Evolutionary conservation across 306 rosid genomes (phyloP).

Genomic region (Gastrolobium bilobum): DNA sequence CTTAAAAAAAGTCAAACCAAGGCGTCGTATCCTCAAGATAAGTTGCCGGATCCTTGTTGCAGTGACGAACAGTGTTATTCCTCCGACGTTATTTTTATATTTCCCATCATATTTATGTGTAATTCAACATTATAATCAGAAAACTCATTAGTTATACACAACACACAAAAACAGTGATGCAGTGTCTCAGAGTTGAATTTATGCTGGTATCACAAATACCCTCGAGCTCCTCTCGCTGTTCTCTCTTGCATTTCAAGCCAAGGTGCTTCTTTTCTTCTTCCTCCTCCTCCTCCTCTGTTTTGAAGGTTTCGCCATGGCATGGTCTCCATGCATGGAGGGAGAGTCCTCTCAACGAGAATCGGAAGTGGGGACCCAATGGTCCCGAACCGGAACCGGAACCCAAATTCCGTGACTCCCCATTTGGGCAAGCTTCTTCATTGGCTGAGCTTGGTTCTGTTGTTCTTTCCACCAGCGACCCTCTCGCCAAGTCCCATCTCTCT

Average conservation of each 20-base stretch:
- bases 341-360: conserved; percentile 68
- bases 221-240: not conserved
- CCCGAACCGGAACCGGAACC: conserved; percentile 54
- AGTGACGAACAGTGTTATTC: no score
- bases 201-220: conserved; percentile 36
- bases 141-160: no score
- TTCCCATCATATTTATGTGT: no score
- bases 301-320: conserved; percentile 62
- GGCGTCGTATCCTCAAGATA: no score
- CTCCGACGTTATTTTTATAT: no score
- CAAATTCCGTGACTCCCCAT: conserved; percentile 30
- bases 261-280: conserved; percentile 41
- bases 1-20: no score
- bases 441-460: conserved; percentile 87
- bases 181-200: conserved; percentile 40
- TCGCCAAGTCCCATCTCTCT: conserved; percentile 75
- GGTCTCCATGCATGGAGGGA: conserved; percentile 84
- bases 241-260: conserved; percentile 44
- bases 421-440: conserved; percentile 65
- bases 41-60: no score
- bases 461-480: conserved; percentile 83
- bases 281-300: conserved; percentile 39
- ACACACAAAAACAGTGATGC: conserved; percentile 39
- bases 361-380: conserved; percentile 78
- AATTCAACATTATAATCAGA: no score